phyloP scores from a whole-genome alignment of 2,329 filamentous ascomycete genomes.

The Talaromyces islandicus region DNA sequence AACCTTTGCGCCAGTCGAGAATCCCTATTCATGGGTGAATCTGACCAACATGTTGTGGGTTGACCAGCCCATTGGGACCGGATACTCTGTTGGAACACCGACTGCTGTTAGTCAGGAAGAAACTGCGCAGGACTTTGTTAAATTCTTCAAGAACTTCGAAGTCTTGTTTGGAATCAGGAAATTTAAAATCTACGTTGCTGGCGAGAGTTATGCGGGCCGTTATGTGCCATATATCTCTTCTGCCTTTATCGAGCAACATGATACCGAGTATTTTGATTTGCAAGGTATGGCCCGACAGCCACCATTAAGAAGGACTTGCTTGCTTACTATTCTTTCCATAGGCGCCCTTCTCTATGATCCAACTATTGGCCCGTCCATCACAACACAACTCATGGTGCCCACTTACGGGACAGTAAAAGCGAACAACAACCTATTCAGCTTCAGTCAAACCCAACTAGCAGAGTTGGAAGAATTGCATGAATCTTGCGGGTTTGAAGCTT shows the following conservation, averaged over 20 bases:
- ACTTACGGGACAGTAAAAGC: conserved; percentile 37
- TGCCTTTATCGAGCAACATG: conserved; percentile 64
- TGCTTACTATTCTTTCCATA: background rate
- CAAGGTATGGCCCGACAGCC: conserved; percentile 39
- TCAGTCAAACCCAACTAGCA: conserved; percentile 39
- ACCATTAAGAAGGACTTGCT: background rate
- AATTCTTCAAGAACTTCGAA: conserved; percentile 74
- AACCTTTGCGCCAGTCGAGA: conserved; percentile 58
- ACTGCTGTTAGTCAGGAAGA: conserved; percentile 63
- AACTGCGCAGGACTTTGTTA: conserved; percentile 63
- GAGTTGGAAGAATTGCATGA: conserved; percentile 36
- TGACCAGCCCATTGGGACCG: conserved; percentile 50
- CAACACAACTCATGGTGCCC: conserved; percentile 26
- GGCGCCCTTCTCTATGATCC: conserved; percentile 67
- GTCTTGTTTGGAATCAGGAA: conserved; percentile 62
- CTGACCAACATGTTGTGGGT: conserved; percentile 68
- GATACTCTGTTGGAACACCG: conserved; percentile 60
- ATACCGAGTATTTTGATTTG: conserved; percentile 63
- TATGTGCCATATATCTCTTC: conserved; percentile 69
- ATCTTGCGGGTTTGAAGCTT: conserved; percentile 41
- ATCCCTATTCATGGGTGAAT: conserved; percentile 66
- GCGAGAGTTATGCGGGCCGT: conserved; percentile 64
- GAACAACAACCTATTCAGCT: conserved; percentile 38
- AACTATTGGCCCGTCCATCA: conserved; percentile 39
- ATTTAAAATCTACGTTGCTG: conserved; percentile 67